A percentile compares a stretch with the other conserved stretches of the same genome.
phyloP scores from a whole-genome alignment of 257 asterid species.

The Solanum pinnatisectum region DNA sequence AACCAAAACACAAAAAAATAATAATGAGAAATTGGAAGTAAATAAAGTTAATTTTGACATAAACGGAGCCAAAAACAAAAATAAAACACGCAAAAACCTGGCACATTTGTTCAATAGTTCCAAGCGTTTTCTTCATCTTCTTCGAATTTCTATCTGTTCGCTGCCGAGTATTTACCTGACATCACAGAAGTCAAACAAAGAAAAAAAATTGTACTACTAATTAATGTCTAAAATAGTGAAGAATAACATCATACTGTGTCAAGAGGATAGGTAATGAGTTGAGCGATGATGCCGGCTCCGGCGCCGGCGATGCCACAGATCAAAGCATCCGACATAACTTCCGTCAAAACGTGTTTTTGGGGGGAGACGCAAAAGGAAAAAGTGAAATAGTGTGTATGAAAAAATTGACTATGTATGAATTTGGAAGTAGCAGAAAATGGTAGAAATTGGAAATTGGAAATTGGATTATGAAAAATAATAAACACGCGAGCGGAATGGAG shows the following conservation, averaged over 20 bases:
- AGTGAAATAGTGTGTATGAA: not conserved
- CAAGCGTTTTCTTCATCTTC: constrained; percentile 40
- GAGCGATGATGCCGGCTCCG: constrained; percentile 94
- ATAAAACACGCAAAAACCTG: constrained; percentile 28
- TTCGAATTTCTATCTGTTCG: constrained; percentile 78
- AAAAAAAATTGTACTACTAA: not conserved
- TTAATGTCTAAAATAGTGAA: not conserved
- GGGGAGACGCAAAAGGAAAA: not conserved
- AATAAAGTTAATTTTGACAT: not conserved
- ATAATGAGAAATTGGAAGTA: not conserved
- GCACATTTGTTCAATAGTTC: constrained; percentile 58
- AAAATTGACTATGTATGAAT: not conserved
- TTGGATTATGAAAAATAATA: not conserved
- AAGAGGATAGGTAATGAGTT: constrained; percentile 89
- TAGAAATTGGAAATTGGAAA: not conserved
- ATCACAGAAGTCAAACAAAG: not conserved
- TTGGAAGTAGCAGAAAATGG: not conserved
- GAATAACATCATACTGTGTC: constrained; percentile 44
- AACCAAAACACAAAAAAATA: not conserved
- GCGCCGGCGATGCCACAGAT: constrained; percentile 97
- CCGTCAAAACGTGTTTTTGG: not conserved
- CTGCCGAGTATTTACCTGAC: constrained; percentile 84
- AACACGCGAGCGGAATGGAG: not conserved
- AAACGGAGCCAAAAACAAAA: not conserved
- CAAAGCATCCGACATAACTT: constrained; percentile 85